Evolutionary conservation across 305 asterid species (phyloP).

Genomic region (Euphrasia arctica): DNA sequence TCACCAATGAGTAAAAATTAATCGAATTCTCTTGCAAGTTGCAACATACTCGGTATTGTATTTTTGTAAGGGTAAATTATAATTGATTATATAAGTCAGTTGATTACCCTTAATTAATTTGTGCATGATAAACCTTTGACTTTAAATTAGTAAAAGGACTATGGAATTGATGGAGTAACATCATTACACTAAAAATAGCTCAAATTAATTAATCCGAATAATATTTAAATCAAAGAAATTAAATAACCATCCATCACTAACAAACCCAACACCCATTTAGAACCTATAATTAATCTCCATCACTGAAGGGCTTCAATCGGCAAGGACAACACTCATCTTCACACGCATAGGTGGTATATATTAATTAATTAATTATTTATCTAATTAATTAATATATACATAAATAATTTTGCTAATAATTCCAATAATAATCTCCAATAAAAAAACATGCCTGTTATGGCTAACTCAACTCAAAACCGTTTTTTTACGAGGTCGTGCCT

Average conservation of each 20-base stretch:
- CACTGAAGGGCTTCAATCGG: not conserved
- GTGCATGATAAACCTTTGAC: not conserved
- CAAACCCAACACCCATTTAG: constrained; percentile 24
- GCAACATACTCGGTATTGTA: no score
- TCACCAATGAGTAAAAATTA: no score
- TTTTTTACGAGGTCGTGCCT: constrained; percentile 17
- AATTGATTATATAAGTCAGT: no score
- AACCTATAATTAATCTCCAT: not conserved
- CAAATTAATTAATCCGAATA: not conserved
- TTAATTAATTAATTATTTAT: no score
- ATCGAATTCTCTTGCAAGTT: not conserved
- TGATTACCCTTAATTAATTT: no score
- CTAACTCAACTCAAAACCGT: constrained; percentile 1
- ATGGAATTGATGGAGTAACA: not conserved
- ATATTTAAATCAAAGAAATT: not conserved
- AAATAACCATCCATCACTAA: not conserved
- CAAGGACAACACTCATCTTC: not conserved
- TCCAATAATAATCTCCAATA: not conserved
- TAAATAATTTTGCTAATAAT: not conserved
- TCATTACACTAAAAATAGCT: constrained; percentile 9
- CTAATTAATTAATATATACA: no score
- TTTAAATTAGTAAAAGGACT: not conserved
- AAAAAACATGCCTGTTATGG: constrained; percentile 25
- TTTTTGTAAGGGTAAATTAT: no score
- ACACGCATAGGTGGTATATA: not conserved